phyloP scores from a whole-genome alignment of 2,329 filamentous ascomycete species.

The Apiospora malaysiana region DNA sequence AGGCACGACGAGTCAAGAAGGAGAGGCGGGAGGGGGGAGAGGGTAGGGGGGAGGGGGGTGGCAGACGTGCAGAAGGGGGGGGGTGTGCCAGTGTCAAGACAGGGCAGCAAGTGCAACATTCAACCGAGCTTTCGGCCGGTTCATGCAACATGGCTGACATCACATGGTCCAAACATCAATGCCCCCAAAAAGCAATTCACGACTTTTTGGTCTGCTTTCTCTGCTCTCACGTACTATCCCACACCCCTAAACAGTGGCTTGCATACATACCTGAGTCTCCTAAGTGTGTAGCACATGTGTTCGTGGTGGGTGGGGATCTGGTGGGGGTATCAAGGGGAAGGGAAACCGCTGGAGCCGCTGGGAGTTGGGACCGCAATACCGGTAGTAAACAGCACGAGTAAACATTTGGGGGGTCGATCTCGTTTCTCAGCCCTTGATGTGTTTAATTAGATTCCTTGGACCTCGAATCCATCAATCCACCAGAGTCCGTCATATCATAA shows the following conservation, averaged over 20 bases:
- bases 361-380: too few species aligned
- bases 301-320: background rate
- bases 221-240: too few species aligned
- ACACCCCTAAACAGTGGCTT: constrained; percentile 9
- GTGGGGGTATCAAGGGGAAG: background rate
- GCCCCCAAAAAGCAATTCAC: constrained; percentile 6
- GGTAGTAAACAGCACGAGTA: background rate
- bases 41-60: too few species aligned
- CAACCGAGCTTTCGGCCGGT: constrained; percentile 14
- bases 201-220: too few species aligned
- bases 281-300: background rate
- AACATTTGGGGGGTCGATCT: background rate
- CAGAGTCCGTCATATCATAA: background rate
- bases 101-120: background rate
- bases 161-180: constrained; percentile 10
- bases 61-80: background rate
- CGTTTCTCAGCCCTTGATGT: background rate
- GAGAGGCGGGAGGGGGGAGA: too few species aligned
- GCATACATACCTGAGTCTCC: background rate
- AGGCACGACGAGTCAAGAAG: background rate
- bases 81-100: background rate
- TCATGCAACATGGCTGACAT: constrained; percentile 16
- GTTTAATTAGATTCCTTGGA: background rate
- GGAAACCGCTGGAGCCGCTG: too few species aligned
- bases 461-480: background rate